Evolutionary conservation across 148 eudicot species (phyloP), one percentile per base, ranked within the genome.

Genomic region (Fagopyrum tataricum): DNA sequence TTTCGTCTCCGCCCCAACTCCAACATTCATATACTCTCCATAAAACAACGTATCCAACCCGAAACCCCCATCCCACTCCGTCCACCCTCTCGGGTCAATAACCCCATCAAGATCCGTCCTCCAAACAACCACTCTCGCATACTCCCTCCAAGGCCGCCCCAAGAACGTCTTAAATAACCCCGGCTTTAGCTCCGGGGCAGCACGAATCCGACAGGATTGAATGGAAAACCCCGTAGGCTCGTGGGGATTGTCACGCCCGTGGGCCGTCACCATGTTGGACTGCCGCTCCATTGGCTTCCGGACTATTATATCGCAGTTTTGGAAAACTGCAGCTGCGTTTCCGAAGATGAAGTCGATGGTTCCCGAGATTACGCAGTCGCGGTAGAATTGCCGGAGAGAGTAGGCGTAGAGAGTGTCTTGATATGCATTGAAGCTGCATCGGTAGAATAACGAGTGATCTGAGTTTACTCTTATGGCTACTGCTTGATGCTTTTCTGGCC

Each of bases 291-390:
- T 81, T 2, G 96, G 92, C 74, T 40, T 76, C 47, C 87, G 66
- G 0, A 88, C 87, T 6, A 76, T 80, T 21, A 88, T 84, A 80
- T 90, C 87, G n/a, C 96, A 88, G 67, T 90, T 88, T 74, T 90
- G 90, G 59, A 88, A 44, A 4, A 90, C 90, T 0, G 66, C 88
- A 0, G 84, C 77, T 3, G 96, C 88, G 6, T 90, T 84, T 5
- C 96, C 96, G 72, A 90, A 90, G 43, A 90, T 88, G 78, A 87
- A 90, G 59, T 90, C 95, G 23, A 87, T 41, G 1, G 95, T 90
- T n/a, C 95, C 95, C 31, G 79, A 83, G 0, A 90, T 82, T 24
- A 80, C 85, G n/a, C 96, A 90, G 23, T 90, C 91, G 12, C 96
- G 90, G 53, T 90, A 87, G 53, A 90, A 90, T 82, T 90, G 96